These are phyloP conservation scores for Solanum medicagineum DNA, from an alignment of 257 asterid species.

Conservation along the genomic window DNA sequence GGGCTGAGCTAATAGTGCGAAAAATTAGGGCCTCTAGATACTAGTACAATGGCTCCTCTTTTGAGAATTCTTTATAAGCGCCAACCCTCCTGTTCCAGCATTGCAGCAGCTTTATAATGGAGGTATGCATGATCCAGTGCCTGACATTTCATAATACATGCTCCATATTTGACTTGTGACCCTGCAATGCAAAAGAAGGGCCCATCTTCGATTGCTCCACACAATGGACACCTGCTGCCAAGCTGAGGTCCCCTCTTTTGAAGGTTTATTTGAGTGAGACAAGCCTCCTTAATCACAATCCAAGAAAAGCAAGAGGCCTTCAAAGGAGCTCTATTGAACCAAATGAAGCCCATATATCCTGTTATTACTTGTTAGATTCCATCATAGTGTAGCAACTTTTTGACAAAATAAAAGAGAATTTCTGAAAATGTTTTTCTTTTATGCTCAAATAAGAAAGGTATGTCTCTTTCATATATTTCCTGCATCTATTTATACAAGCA, in stretches of 20 bases:
- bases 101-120: not conserved
- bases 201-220: not conserved
- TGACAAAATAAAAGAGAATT: too few species aligned
- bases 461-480: too few species aligned
- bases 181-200: not conserved
- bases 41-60: not conserved
- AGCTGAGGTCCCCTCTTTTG: not conserved
- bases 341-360: not conserved
- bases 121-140: not conserved
- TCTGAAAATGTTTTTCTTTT: too few species aligned
- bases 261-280: not conserved
- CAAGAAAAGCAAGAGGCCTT: not conserved
- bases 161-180: not conserved
- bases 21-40: not conserved
- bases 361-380: not conserved
- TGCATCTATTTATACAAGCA: too few species aligned
- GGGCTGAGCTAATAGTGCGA: not conserved
- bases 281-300: not conserved
- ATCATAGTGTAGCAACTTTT: not conserved
- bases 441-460: too few species aligned
- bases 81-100: not conserved
- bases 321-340: not conserved
- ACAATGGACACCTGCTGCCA: not conserved
- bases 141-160: not conserved
- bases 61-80: not conserved